Evolutionary conservation across 176 grass and related monocot species (phyloP).

Genomic region (Cenchrus fungigraminus): DNA sequence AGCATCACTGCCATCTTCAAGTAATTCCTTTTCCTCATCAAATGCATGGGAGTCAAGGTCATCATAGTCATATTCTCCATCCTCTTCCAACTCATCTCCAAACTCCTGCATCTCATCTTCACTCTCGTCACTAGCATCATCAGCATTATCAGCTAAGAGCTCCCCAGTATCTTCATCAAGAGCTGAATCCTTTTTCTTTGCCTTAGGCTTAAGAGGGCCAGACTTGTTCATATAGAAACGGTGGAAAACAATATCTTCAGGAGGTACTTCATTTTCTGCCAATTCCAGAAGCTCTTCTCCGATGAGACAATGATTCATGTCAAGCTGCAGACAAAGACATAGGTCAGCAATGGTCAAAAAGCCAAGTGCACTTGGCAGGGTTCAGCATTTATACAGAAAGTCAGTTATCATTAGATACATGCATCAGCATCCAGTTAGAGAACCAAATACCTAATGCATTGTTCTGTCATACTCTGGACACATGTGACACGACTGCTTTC

Average conservation of each 20-base stretch:
- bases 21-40: constrained; percentile 85
- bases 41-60: constrained; percentile 70
- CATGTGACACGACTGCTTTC: neutral
- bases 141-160: constrained; percentile 53
- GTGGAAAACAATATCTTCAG: constrained; percentile 97
- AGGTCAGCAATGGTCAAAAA: constrained; percentile 16
- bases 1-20: constrained; percentile 73
- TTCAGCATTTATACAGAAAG: constrained; percentile 8
- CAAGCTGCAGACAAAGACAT: constrained; percentile 59
- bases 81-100: constrained; percentile 37
- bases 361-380: neutral
- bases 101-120: constrained; percentile 59
- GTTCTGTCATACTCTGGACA: neutral
- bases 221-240: constrained; percentile 92
- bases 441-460: constrained; percentile 17
- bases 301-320: constrained; percentile 65
- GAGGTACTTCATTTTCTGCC: constrained; percentile 87
- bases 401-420: neutral
- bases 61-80: constrained; percentile 81
- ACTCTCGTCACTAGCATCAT: constrained; percentile 57
- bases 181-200: constrained; percentile 57
- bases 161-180: constrained; percentile 71
- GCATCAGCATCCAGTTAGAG: neutral
- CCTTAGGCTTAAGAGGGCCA: constrained; percentile 60
- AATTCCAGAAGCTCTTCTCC: constrained; percentile 89